Evolutionary conservation across 2,329 filamentous ascomycete species (phyloP), one percentile per base, ranked within the genome.

Genomic region (Westerdykella aurantiaca): DNA sequence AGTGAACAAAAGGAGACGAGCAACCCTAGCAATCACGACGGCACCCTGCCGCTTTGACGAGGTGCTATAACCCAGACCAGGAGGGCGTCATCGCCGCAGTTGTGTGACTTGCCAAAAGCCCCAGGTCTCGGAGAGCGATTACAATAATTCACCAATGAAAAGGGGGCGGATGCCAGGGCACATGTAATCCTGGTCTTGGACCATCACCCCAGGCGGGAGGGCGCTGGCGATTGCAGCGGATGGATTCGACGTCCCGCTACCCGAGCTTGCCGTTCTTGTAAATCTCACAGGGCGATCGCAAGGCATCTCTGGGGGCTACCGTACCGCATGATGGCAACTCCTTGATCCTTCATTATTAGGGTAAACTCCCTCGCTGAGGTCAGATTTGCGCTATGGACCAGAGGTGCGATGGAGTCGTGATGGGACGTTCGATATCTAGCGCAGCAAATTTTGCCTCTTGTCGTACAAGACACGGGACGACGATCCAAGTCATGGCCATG

Each of bases 171-270:
- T 45, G 50, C 48, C 47, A 52, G 51, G 47, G 46, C 22, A 50
- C 37, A 29, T n/a, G 37, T 21, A 34, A 38, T 23, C 31, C 44
- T 37, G 47, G 45, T 51, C 49, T 51, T 55, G 45, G 54, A 50
- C 44, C 43, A 35, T 44, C 41, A 44, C 40, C 43, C 48, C 42
- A 51, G 55, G 58, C 62, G 59, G 53, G 59, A 60, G 61, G 59
- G 60, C 25, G 11, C 57, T 49, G 43, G 53, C 47, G 55, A 56
- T 51, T 63, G 60, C 60, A 58, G 57, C 61, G 57, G 50, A 52
- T 44, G 59, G 58, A 58, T 48, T 53, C 47, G 44, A 53, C 38
- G 21, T 43, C 45, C 46, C 49, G 43, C 46, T 44, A 44, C 46
- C 49, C 46, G 45, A 41, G 38, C 31, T 37, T 50, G 45, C 55